Base-by-base conservation (phyloP, 345 rosid species). In the Pugionium cornutum region DNA sequence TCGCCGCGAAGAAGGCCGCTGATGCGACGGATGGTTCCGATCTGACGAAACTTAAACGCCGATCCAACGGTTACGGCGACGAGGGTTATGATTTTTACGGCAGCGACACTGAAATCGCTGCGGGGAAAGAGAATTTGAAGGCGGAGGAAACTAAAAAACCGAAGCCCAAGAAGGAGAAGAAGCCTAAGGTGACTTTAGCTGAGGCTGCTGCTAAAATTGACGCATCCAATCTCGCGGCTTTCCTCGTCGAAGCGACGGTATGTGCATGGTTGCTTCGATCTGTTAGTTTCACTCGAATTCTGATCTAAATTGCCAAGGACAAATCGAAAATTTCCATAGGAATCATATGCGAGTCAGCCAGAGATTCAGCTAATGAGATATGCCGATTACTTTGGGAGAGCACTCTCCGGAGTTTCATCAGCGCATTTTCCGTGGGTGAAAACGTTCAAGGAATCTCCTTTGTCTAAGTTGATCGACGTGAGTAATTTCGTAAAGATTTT, bases 381-480 rank as follows among this genome's bases (percentile, higher is more conserved):
- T 73, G 83, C 88, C 30, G 83, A 86, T 76, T 86, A 76, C 51
- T 83, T 77, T 63, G 91, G 91, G 54, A 79, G 78, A 76, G 80
- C 86, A 4, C 83, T 86, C 62, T 75, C 84, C 0, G 65, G 39
- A 2, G 89, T 83, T 25, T 59, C 78, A 5, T 77, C 83, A 1
- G 77, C 85, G 0, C 84, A 82, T 50, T 86, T 83, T 11, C 91
- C 86, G 0, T 86, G 91, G 88, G 53, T 82, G 44, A 86, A 82
- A 67, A 72, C 75, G 39, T 79, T 86, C 70, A 79, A 68, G 76
- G 87, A 86, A 52, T 71, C 76, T 56, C 40, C 87, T 1, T 77
- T 84, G 44, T 44, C 79, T 5, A 84, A 84, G 73, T 68, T 83
- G 9, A 75, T 77, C 8, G 89, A 86, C 45, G 87, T 83, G 63